Conservation (phyloP, 495 filamentous ascomycete species). For the Tetracladium setigerum region DNA sequence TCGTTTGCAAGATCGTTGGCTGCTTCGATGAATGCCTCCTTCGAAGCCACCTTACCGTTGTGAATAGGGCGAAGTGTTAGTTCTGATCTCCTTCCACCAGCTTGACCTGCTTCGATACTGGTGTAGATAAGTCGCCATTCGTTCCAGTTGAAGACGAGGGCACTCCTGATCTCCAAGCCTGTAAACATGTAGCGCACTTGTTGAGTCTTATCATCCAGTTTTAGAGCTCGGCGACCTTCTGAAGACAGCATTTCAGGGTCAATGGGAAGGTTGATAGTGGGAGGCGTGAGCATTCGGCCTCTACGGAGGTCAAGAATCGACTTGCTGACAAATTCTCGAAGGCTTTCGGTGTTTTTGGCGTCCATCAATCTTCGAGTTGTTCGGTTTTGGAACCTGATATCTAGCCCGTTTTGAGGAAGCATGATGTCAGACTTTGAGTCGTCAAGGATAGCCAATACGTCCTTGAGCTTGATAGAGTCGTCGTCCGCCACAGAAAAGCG, state of each 20-base stretch:
- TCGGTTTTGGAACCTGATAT: constrained; percentile 18
- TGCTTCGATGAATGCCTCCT: neutral
- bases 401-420: constrained; percentile 17
- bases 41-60: neutral
- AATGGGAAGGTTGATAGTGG: constrained; percentile 28
- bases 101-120: constrained; percentile 34
- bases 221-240: no score
- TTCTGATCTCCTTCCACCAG: constrained; percentile 33
- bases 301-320: constrained; percentile 28
- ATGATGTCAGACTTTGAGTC: constrained; percentile 13
- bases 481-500: constrained; percentile 3
- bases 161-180: constrained; percentile 34
- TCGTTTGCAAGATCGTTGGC: neutral
- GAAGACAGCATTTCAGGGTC: neutral
- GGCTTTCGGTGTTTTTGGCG: no score
- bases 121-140: constrained; percentile 35
- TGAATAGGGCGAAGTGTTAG: constrained; percentile 26
- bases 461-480: constrained; percentile 1
- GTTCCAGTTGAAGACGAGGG: constrained; percentile 26
- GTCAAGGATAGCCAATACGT: constrained; percentile 12
- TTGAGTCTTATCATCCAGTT: no score
- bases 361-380: constrained; percentile 5
- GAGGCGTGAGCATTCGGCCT: constrained; percentile 29
- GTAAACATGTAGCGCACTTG: constrained; percentile 36
- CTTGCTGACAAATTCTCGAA: constrained; percentile 26